Evolutionary conservation across 805 yeast species (phyloP), one percentile per base, ranked within the genome.

Genomic region (Citeromyces nyonsensis): DNA sequence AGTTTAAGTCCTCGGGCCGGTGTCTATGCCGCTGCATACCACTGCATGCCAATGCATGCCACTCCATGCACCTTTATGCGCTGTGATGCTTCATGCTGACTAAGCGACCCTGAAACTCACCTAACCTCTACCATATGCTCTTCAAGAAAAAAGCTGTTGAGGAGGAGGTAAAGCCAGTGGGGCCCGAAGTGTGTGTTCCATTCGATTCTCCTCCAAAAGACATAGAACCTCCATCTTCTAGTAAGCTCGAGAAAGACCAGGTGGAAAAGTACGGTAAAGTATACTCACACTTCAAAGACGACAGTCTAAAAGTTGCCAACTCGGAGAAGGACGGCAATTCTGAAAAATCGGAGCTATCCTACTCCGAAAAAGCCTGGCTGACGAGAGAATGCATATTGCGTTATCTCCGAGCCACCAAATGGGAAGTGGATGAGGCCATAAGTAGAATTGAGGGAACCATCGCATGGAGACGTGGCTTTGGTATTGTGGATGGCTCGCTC

Each of bases 401-500:
- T 49, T 91, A 91, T 51, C 58, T 88, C 35, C 68, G 96, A 35
- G 99, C 98, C 15, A 80, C 95, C 15, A 88, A 84, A 51, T 91
- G 98, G 98, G 63, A 68, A 22, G 64, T 63, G 1, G 54, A 63
- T 20, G 82, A 77, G 9, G 81, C 93, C 26, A 75, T 74, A 32
- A 66, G 66, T 35, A 69, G 98, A 46, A 61, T 91, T 8, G 78
- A 73, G 41, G 69, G 71, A 14, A 77, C 97, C 0, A 42, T 91
- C 13, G 75, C 82, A 3, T 91, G 98, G 98, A 73, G 98, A 59
- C 73, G 96, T 43, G 88, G 81, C 42, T 86, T 85, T 49, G 96
- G 96, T 15, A 75, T 80, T 25, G 66, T 52, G 14, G 70, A 62
- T 38, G 74, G 59, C 24, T 57, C 63, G 28, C 41, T 63, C 35